Base-by-base conservation (phyloP, 148 eudicot genomes). In the Silene latifolia region DNA sequence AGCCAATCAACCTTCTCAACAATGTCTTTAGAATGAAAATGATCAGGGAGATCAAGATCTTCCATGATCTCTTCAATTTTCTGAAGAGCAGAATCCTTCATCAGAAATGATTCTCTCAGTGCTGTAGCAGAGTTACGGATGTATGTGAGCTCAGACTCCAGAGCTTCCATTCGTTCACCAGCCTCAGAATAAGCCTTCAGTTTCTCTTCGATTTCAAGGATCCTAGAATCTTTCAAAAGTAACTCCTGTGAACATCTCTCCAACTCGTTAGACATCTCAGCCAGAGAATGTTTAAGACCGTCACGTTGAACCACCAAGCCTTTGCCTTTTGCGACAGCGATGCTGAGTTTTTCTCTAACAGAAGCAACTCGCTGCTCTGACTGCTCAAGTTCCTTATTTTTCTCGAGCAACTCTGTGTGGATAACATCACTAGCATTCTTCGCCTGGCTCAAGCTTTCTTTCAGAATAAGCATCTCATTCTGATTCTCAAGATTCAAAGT, bases 101-200 rank as follows among this genome's bases (percentile, higher is more conserved):
- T 83, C 73, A 90, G 85, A 85, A 96, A 96, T 14, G 99, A 90
- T 77, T 96, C 99, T 78, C 99, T 81, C 74, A 96, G 70, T 70
- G 94, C 97, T 72, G 99, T 89, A 47, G 99, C 98, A 51, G 99
- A 96, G 85, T 92, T 92, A 65, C 99, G 94, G 77, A 96, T 96
- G 83, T 96, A 96, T 51, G 99, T 87, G 62, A 96, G 90, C 85
- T 96, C 99, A 69, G 99, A 92, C 85, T 96, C 98, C 75, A 96
- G 80, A 81, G 98, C 98, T 86, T 96, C 99, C 97, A 92, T 84
- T 76, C 99, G 94, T 78, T 95, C 99, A 79, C 97, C 99, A 7
- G 97, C 97, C 85, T 96, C 99, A 19, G 89, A 89, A 84, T 96
- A 92, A 67, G 82, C 75, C 86, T 90, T 90, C n/a, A 92, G 79